phyloP scores from a whole-genome alignment of 2,329 filamentous ascomycete species.

The Claviceps humidiphila region DNA sequence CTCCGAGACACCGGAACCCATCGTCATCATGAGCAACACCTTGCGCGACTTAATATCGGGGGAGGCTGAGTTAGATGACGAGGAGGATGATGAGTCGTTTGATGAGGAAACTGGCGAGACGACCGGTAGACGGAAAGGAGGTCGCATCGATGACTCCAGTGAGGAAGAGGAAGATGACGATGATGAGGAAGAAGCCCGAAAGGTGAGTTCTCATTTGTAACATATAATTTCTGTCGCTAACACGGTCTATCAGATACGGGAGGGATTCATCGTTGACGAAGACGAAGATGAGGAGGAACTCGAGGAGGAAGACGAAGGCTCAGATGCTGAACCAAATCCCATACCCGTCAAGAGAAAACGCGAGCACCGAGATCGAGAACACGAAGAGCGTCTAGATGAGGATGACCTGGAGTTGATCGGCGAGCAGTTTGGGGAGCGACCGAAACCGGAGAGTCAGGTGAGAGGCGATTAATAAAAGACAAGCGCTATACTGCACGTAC shows the following conservation, averaged over 20 bases:
- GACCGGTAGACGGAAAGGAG: conserved; percentile 26
- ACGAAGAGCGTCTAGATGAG: conserved; percentile 83
- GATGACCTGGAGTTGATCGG: conserved; percentile 94
- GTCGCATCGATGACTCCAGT: conserved; percentile 62
- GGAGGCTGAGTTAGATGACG: conserved; percentile 73
- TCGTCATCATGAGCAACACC: conserved; percentile 42
- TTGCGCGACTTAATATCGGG: conserved; percentile 71
- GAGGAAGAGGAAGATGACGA: conserved; percentile 90
- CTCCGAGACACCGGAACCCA: not conserved
- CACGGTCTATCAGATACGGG: conserved; percentile 51
- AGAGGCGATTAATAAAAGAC: conserved; percentile 9
- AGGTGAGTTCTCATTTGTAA: conserved; percentile 32
- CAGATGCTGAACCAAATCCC: conserved; percentile 38
- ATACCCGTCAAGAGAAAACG: conserved; percentile 58
- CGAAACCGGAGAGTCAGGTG: conserved; percentile 58
- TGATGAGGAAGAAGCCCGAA: conserved; percentile 70
- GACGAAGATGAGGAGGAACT: conserved; percentile 68
- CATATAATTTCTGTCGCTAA: not conserved
- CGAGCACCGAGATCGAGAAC: conserved; percentile 60
- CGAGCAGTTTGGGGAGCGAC: conserved; percentile 53
- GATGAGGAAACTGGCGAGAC: conserved; percentile 61
- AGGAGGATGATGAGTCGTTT: conserved; percentile 73
- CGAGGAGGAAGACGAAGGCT: conserved; percentile 50
- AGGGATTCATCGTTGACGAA: conserved; percentile 72
- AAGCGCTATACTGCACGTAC: not conserved